phyloP scores from a whole-genome alignment of 345 rosid genomes.

The Rubroshorea leprosula region DNA sequence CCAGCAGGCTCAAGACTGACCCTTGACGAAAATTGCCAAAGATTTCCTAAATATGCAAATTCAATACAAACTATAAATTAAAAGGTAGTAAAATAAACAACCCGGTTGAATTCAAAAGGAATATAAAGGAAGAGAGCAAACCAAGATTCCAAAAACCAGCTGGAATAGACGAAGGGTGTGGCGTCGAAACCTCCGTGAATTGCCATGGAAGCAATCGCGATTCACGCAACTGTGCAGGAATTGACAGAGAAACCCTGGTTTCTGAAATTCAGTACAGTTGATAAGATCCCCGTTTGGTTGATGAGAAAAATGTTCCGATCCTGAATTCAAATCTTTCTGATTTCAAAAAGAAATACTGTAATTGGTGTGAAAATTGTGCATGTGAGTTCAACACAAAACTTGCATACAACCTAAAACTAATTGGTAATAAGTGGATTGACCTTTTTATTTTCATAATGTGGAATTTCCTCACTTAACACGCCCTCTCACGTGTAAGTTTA shows the following conservation, averaged over 20 bases:
- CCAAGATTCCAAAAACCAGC: conserved; percentile 33
- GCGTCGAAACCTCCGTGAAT: conserved; percentile 5
- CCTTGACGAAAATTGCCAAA: conserved; percentile 32
- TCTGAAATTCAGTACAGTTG: conserved; percentile 25
- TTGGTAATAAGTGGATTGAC: too few relatives aligned
- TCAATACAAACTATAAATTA: background rate
- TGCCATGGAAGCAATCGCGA: conserved; percentile 28
- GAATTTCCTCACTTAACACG: too few relatives aligned
- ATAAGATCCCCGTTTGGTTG: background rate
- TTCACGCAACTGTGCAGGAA: conserved; percentile 28
- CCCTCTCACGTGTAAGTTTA: too few relatives aligned
- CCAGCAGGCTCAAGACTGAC: conserved; percentile 32
- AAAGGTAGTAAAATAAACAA: background rate
- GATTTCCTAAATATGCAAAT: conserved; percentile 32
- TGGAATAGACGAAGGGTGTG: conserved; percentile 18
- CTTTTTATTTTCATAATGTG: too few relatives aligned
- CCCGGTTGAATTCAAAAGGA: conserved; percentile 5
- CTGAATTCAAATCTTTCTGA: background rate
- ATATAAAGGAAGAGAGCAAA: conserved; percentile 18
- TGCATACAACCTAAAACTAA: too few relatives aligned
- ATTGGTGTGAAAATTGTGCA: too few relatives aligned
- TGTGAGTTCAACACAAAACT: too few relatives aligned
- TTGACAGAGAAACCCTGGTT: conserved; percentile 30
- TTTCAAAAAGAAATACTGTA: conserved; percentile 22
- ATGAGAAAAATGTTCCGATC: background rate